These are phyloP conservation scores for Penicillium sclerotiorum DNA, from an alignment of 2,329 filamentous ascomycete genomes.

Conservation along the genomic window DNA sequence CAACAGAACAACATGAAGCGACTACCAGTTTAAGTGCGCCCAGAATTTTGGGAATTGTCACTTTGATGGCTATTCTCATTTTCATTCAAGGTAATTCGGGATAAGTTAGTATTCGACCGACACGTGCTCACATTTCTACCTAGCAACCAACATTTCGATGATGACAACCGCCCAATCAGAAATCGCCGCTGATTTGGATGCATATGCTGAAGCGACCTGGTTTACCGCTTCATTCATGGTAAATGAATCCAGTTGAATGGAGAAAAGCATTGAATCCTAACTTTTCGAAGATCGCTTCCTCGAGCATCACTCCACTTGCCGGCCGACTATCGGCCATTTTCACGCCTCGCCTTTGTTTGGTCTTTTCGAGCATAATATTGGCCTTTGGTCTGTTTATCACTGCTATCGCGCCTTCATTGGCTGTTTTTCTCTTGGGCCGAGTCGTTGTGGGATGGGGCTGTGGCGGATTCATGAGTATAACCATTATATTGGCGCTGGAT, in stretches of 20 bases:
- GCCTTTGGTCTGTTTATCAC: conserved; percentile 67
- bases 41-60: conserved; percentile 18
- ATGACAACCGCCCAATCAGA: conserved; percentile 78
- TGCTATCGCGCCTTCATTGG: conserved; percentile 61
- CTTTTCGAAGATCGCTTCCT: conserved; percentile 55
- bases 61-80: conserved; percentile 30
- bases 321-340: conserved; percentile 77
- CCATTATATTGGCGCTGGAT: conserved; percentile 76
- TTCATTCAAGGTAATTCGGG: conserved; percentile 26
- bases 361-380: conserved; percentile 62
- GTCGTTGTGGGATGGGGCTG: conserved; percentile 69
- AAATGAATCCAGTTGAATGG: conserved; percentile 7
- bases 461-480: conserved; percentile 71
- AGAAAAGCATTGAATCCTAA: not conserved
- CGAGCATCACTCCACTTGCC: conserved; percentile 66
- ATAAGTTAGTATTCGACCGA: not conserved
- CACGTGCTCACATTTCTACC: not conserved
- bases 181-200: conserved; percentile 73
- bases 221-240: conserved; percentile 76
- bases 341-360: conserved; percentile 66
- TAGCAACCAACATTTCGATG: conserved; percentile 72
- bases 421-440: conserved; percentile 68
- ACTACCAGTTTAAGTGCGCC: conserved; percentile 4
- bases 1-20: conserved; percentile 5
- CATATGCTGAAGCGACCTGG: conserved; percentile 75